Evolutionary conservation across 2,329 filamentous ascomycete species (phyloP), one percentile per base, ranked within the genome.

Genomic region (Aspergillus terreus): DNA sequence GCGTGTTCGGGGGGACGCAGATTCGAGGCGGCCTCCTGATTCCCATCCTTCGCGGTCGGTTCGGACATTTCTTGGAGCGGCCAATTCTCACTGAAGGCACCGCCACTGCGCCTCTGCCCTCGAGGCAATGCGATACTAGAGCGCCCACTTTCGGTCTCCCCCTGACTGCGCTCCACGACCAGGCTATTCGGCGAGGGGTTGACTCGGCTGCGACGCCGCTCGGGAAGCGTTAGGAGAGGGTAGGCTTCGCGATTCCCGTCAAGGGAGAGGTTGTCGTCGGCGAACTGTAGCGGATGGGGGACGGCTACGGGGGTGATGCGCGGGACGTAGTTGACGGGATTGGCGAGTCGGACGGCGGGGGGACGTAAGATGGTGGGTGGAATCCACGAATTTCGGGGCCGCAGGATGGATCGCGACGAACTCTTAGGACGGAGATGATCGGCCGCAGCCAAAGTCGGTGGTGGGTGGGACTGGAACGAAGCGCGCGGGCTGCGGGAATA

Each of bases 291-390:
- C 35, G 67, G 60, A 44, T 69, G 67, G 25, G 70, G 64, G 48
- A 78, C 59, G 17, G 71, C 71, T 35, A 79, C 67, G 50, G 77
- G 76, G 44, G 78, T 78, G 30, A 72, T 70, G 52, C 80, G 78
- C 38, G 81, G 82, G 44, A 82, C 79, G 69, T 81, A 77, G 63
- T 85, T 84, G 62, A 82, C 75, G 35, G 82, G 82, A 65, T 84
- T 84, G 71, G 81, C 82, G 55, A 84, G 76, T 51, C 80, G 75
- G 49, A 79, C 77, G 32, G 78, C 72, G 49, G 76, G 72, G 30
- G 69, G 67, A 40, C 66, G 62, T 50, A 60, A 52, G 57, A 66
- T 62, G 54, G 57, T 43, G 32, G 58, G 49, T 6, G 55, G 35
- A 21, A 56, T 49, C 59, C 57, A 59, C 10, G 54, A 57, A 32